Evolutionary conservation across 2,329 filamentous ascomycete species (phyloP).

Genomic region (Colletotrichum spaethianum): DNA sequence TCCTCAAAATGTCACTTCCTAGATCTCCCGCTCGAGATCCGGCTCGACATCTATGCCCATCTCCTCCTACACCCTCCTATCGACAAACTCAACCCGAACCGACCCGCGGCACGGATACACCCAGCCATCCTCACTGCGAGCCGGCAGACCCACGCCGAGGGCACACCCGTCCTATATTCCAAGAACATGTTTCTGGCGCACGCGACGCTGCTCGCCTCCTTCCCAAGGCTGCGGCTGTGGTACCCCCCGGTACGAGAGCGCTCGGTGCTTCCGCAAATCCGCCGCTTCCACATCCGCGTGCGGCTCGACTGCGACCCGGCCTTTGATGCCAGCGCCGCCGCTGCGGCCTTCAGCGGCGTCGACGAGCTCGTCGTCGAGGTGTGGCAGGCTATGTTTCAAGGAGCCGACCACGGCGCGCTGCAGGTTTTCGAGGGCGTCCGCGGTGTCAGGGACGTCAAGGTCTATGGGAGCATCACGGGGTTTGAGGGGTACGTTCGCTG

Average conservation of each 20-base stretch:
- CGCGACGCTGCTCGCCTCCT: conserved; percentile 55
- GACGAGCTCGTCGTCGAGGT: conserved; percentile 58
- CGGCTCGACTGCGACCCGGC: conserved; percentile 58
- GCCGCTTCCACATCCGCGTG: conserved; percentile 56
- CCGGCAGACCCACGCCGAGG: conserved; percentile 59
- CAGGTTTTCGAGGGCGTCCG: conserved; percentile 59
- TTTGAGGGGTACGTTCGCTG: conserved; percentile 60
- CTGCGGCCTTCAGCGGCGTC: conserved; percentile 53
- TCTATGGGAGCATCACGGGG: conserved; percentile 56
- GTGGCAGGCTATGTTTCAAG: conserved; percentile 56
- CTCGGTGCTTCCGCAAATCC: conserved; percentile 51
- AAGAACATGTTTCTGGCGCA: conserved; percentile 61
- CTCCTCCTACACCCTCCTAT: conserved; percentile 55
- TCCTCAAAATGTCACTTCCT: conserved; percentile 48
- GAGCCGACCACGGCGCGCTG: conserved; percentile 55
- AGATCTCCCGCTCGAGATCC: conserved; percentile 60
- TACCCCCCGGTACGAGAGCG: conserved; percentile 51
- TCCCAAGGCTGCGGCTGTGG: conserved; percentile 56
- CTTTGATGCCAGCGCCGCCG: conserved; percentile 49
- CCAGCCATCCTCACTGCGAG: conserved; percentile 57
- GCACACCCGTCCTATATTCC: conserved; percentile 57
- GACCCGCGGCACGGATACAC: conserved; percentile 46
- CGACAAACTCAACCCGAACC: conserved; percentile 34
- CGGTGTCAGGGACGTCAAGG: conserved; percentile 53
- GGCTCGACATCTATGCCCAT: conserved; percentile 61